Base-by-base conservation (phyloP, 1,284 basidiomycete genomes). In the Serendipita sp. region DNA sequence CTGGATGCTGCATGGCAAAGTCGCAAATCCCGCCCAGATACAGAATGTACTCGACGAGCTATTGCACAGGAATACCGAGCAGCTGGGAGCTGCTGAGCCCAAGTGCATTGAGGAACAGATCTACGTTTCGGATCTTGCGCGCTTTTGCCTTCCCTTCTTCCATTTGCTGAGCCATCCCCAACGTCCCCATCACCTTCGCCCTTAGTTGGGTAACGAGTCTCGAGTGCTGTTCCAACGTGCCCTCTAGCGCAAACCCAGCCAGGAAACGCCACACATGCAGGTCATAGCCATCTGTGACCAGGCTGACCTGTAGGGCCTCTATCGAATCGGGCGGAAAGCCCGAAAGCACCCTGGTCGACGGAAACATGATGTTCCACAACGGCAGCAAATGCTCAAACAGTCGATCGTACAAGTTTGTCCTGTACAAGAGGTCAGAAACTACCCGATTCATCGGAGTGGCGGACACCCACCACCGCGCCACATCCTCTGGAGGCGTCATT, bases 211-310 rank as follows among this genome's bases (percentile, higher is more conserved):
- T 83, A 22, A 99, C 93, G 45, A 99, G 80, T 67, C 91, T 87
- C 71, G 83, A 82, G 71, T 98, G 92, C 70, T 91, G 87, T 68
- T 93, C 87, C 61, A 84, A 78, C 55, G 83, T 82, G 10, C 91
- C 87, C 67, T 92, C 91, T 60, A 96, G 79, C 2, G 94, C 93
- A 60, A 99, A 77, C 2, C 90, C 84, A 8, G 91, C 91, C 61
- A 94, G 81, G 76, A 95, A 90, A 72, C 91, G 87, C 92, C 91
- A 96, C 17, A 91, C 88, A 17, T 86, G 91, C 75, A 89, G 91
- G 74, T 98, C 95, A 64, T 88, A 82, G 55, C 83, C 78, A 72
- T 94, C 91, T 29, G 80, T 70, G 49, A 77, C 73, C 15, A 73
- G 69, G 8, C 75, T 62, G 71, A 72, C 61, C 71, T 71, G 22